phyloP scores from a whole-genome alignment of 2,329 filamentous ascomycete species.

The Exserohilum rostratum region DNA sequence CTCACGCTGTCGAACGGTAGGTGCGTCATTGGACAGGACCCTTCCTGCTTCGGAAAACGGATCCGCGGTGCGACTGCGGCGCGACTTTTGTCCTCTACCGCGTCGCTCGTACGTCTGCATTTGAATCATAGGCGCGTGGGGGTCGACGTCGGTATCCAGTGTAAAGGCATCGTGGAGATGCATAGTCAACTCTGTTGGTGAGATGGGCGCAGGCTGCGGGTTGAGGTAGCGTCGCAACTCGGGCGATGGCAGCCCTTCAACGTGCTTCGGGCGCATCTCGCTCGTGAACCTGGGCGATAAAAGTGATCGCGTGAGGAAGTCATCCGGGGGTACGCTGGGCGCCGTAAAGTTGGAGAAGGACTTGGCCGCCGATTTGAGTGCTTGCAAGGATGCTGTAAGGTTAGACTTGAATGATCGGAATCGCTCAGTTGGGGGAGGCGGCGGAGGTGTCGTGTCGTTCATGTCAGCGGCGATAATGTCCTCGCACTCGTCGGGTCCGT shows the following conservation, averaged over 20 bases:
- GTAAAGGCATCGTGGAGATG: slow-evolving; percentile 48
- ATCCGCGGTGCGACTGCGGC: slow-evolving; percentile 37
- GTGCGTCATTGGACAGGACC: slow-evolving; percentile 45
- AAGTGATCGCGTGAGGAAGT: slow-evolving; percentile 65
- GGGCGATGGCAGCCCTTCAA: slow-evolving; percentile 60
- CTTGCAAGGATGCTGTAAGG: slow-evolving; percentile 66
- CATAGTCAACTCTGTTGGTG: slow-evolving; percentile 47
- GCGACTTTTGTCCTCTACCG: slow-evolving; percentile 35
- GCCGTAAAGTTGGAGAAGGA: slow-evolving; percentile 66
- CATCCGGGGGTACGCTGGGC: slow-evolving; percentile 60
- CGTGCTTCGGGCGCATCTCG: slow-evolving; percentile 64
- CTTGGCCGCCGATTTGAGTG: slow-evolving; percentile 65
- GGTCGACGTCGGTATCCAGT: slow-evolving; percentile 42
- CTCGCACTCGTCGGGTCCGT: slow-evolving; percentile 42
- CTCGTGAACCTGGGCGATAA: slow-evolving; percentile 64
- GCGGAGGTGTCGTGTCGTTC: slow-evolving; percentile 26
- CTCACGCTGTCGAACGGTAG: slow-evolving; percentile 63
- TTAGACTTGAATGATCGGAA: slow-evolving; percentile 66
- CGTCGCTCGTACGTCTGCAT: slow-evolving; percentile 65
- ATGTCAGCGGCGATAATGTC: slow-evolving; percentile 40
- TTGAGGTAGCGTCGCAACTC: slow-evolving; percentile 67
- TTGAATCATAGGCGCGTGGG: slow-evolving; percentile 63
- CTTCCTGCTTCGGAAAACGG: slow-evolving; percentile 53
- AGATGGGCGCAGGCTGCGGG: slow-evolving; percentile 54
- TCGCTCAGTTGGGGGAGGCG: slow-evolving; percentile 36